Conservation (phyloP, 495 filamentous ascomycete species). For the Trypethelium eluteriae region DNA sequence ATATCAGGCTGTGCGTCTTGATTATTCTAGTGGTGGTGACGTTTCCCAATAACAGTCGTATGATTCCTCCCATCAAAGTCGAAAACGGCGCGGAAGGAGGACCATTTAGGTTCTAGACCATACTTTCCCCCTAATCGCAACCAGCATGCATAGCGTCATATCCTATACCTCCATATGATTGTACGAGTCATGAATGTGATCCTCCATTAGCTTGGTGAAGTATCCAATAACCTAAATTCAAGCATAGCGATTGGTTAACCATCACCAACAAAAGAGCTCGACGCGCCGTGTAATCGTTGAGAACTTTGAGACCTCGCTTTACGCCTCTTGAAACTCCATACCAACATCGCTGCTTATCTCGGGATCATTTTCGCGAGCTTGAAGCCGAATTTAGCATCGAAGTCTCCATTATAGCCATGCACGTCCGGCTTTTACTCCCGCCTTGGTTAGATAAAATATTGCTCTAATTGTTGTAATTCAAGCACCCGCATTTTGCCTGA, state of each 20-base stretch:
- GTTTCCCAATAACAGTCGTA: neutral
- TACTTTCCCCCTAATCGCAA: neutral
- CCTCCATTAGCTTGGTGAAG: too few species aligned
- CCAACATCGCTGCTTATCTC: neutral
- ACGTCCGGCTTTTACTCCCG: neutral
- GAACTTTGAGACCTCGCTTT: neutral
- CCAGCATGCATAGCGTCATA: conserved; percentile 3
- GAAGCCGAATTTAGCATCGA: neutral
- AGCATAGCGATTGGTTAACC: neutral
- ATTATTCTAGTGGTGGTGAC: neutral
- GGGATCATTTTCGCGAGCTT: neutral
- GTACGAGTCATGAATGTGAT: neutral
- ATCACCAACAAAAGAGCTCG: neutral
- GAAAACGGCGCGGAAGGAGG: neutral
- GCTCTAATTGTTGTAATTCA: neutral
- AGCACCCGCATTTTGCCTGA: neutral
- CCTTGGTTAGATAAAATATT: conserved; percentile 10
- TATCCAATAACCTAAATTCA: too few species aligned
- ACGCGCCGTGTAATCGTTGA: neutral
- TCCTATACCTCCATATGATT: neutral
- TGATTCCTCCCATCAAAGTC: neutral
- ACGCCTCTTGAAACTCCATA: neutral
- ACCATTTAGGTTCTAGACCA: neutral
- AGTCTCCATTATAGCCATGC: neutral
- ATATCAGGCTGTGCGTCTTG: neutral